Evolutionary conservation across 495 filamentous ascomycete species (phyloP).

Genomic region (Penicillium ucsense): DNA sequence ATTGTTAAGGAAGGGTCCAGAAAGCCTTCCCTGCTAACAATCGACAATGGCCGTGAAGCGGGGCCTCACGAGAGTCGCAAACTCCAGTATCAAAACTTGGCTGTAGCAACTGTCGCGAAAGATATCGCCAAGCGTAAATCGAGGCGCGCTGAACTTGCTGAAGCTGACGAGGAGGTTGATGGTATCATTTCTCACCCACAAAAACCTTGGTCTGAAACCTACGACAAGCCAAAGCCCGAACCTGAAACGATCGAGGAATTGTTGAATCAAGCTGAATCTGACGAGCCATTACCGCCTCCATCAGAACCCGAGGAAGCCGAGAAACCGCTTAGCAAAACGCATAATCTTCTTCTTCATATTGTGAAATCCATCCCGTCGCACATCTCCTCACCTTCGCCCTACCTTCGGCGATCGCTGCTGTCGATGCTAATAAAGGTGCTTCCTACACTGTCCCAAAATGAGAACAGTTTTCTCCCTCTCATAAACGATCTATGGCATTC

Average conservation of each 20-base stretch:
- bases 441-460: slow-evolving; percentile 58
- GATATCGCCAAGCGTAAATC: slow-evolving; percentile 27
- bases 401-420: slow-evolving; percentile 67
- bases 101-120: slow-evolving; percentile 27
- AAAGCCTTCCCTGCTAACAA: slow-evolving; percentile 45
- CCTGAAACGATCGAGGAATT: slow-evolving; percentile 24
- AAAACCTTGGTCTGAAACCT: slow-evolving; percentile 28
- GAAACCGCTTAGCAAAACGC: slow-evolving; percentile 42
- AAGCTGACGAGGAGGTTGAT: slow-evolving; percentile 25
- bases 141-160: slow-evolving; percentile 21
- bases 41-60: slow-evolving; percentile 25
- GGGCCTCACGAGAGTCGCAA: slow-evolving; percentile 29
- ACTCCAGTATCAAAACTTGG: slow-evolving; percentile 23
- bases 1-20: slow-evolving; percentile 75
- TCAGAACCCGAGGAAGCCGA: slow-evolving; percentile 43
- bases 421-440: slow-evolving; percentile 60
- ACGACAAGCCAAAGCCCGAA: slow-evolving; percentile 16
- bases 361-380: slow-evolving; percentile 68
- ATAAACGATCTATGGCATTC: slow-evolving; percentile 86
- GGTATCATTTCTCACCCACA: slow-evolving; percentile 24
- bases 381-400: slow-evolving; percentile 71
- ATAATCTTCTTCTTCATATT: slow-evolving; percentile 58
- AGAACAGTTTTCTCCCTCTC: slow-evolving; percentile 75
- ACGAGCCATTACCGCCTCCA: slow-evolving; percentile 31
- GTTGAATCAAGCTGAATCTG: slow-evolving; percentile 24